Base-by-base conservation (phyloP, 306 rosid genomes). In the Prinsepia uniflora region DNA sequence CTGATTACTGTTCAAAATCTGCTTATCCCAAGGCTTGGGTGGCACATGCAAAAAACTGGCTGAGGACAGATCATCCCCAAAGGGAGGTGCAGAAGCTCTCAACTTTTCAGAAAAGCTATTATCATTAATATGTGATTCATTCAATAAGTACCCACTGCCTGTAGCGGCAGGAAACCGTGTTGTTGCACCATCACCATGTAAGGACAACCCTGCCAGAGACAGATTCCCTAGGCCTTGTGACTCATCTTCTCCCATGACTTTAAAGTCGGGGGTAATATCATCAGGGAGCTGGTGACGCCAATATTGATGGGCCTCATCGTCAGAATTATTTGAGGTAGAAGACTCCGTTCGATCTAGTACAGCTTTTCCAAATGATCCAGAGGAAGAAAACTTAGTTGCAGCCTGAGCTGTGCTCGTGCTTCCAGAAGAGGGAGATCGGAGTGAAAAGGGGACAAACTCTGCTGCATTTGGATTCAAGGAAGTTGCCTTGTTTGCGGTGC, bases 281-380 rank as follows among this genome's bases (percentile, higher is more conserved):
- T 93, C 98, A 0, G 98, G 98, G 60, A 93, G 96, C 87, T 88
- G 97, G 73, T 86, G 90, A 61, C 98, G 88, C 98, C 98, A 93
- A 75, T 76, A 93, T 44, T 87, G 93, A 70, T 86, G 98, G 45
- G 92, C 94, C 84, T 93, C 98, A 0, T 93, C 98, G 70, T 93
- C 98, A 3, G 98, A 93, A 77, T 81, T 86, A 63, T 93, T 93
- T 11, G 97, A 88, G 64, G 82, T 52, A 56, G 92, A 87, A 49
- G 98, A 90, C 85, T 84, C 96, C 10, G 98, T 36, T 74, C 94
- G 83, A 81, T 90, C 96, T 68, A 93, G 83, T 67, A 90, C 88
- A 41, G 94, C 83, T 85, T 93, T 93, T 24, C 97, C 97, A 48
- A 86, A 86, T 45, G 90, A 54, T 61, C 88, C 87, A 55, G 91